Evolutionary conservation across 2,329 filamentous ascomycete genomes (phyloP).

Genomic region (Epichloe hybrida): DNA sequence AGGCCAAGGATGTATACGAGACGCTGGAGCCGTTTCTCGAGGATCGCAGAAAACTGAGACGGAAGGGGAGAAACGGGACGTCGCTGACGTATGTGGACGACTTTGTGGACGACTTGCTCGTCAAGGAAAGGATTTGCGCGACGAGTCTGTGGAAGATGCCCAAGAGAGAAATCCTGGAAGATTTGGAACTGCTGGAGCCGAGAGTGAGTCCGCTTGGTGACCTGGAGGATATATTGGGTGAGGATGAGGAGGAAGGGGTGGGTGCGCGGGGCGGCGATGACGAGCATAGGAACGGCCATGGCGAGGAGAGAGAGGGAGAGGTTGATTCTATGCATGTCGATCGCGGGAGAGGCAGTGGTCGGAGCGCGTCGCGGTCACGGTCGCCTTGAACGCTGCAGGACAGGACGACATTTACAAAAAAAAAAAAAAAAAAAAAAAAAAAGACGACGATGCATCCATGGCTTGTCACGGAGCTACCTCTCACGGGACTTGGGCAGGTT

Average conservation of each 20-base stretch:
- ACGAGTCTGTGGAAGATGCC: constrained; percentile 91
- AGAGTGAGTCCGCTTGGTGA: constrained; percentile 73
- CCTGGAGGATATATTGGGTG: constrained; percentile 56
- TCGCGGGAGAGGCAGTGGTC: constrained; percentile 10
- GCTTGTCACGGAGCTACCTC: neutral
- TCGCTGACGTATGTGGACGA: constrained; percentile 73
- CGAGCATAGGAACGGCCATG: constrained; percentile 9
- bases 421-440: neutral
- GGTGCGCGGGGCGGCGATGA: constrained; percentile 11
- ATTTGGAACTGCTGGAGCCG: constrained; percentile 76
- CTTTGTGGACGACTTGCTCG: constrained; percentile 84
- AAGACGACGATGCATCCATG: neutral
- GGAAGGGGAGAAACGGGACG: constrained; percentile 62
- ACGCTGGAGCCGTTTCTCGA: constrained; percentile 70
- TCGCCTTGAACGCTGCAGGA: constrained; percentile 1
- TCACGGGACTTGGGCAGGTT: neutral
- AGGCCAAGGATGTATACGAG: constrained; percentile 65
- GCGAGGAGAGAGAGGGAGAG: constrained; percentile 14
- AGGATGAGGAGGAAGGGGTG: constrained; percentile 35
- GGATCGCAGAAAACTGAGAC: constrained; percentile 71
- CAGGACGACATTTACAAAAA: neutral
- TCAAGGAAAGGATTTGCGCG: constrained; percentile 78
- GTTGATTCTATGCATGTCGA: constrained; percentile 26
- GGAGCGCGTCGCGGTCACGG: constrained; percentile 13
- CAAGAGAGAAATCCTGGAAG: constrained; percentile 67